Evolutionary conservation across 2,329 filamentous ascomycete genomes (phyloP).

Genomic region (Knoxdaviesia proteae): DNA sequence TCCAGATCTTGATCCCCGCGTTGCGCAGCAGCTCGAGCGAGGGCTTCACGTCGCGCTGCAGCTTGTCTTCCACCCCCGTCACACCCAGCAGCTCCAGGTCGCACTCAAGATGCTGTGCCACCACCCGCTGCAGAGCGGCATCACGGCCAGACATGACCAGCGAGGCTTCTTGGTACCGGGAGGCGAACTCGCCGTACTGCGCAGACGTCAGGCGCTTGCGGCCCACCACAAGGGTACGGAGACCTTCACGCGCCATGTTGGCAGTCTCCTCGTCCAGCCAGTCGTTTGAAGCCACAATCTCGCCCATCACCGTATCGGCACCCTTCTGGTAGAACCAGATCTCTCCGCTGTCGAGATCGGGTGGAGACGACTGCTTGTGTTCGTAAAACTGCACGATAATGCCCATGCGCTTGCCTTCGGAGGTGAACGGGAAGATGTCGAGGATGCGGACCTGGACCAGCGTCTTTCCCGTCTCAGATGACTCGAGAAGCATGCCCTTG

Average conservation of each 20-base stretch:
- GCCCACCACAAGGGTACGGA: constrained; percentile 88
- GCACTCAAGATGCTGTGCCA: constrained; percentile 63
- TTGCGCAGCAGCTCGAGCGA: constrained; percentile 89
- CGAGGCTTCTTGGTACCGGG: constrained; percentile 57
- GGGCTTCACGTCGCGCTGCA: constrained; percentile 88
- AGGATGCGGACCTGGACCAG: constrained; percentile 76
- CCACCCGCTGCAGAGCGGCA: constrained; percentile 55
- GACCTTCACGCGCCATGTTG: constrained; percentile 96
- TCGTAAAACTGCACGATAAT: constrained; percentile 77
- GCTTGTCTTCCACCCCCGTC: constrained; percentile 90
- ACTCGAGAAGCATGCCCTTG: constrained; percentile 65
- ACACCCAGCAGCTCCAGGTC: constrained; percentile 90
- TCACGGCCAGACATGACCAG: constrained; percentile 66
- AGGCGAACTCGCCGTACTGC: constrained; percentile 64
- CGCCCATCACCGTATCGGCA: constrained; percentile 94
- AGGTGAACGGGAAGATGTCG: constrained; percentile 93
- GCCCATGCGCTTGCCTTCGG: constrained; percentile 94
- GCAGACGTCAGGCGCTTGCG: constrained; percentile 61
- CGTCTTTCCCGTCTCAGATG: constrained; percentile 46
- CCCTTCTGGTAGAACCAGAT: constrained; percentile 99
- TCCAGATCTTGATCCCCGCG: constrained; percentile 98
- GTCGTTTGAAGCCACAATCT: constrained; percentile 86
- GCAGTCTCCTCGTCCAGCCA: constrained; percentile 98
- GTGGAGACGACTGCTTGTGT: constrained; percentile 24
- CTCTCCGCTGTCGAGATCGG: constrained; percentile 41